These are phyloP conservation scores for Ceratocystis harringtonii DNA, from an alignment of 2,329 filamentous ascomycete genomes.

Conservation along the genomic window DNA sequence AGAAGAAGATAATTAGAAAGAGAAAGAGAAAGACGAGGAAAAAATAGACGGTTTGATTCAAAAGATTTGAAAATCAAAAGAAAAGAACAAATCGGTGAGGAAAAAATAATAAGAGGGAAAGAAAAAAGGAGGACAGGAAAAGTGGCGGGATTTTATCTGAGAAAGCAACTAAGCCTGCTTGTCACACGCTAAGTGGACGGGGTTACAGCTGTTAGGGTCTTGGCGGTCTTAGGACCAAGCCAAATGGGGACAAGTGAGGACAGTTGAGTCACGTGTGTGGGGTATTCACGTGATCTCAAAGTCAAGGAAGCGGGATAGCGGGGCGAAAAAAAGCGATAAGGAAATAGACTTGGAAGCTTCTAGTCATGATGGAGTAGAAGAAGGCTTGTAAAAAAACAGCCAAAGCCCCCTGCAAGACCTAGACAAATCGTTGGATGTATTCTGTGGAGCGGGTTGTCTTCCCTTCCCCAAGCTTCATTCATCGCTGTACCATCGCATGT, in stretches of 20 bases:
- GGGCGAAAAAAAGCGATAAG: neutral
- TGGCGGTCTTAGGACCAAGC: neutral
- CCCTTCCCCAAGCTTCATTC: neutral
- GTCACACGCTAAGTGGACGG: neutral
- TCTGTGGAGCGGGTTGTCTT: no score
- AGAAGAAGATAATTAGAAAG: neutral
- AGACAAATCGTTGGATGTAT: no score
- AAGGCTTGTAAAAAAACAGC: no score
- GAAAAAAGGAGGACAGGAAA: constrained; percentile 4
- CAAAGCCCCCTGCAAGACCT: no score
- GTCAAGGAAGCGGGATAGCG: no score
- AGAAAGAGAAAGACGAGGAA: neutral
- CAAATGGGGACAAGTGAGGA: no score
- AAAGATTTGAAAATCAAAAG: constrained; percentile 11
- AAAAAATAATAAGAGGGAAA: constrained; percentile 20
- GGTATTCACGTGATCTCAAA: neutral
- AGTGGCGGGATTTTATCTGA: constrained; percentile 13
- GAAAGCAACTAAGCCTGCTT: neutral
- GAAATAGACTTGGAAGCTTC: neutral
- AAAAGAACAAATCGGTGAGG: constrained; percentile 20
- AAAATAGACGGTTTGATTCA: constrained; percentile 17
- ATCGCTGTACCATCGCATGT: neutral
- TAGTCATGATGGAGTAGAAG: neutral
- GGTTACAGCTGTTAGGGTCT: neutral
- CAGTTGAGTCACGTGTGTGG: neutral